These are phyloP conservation scores for Didymella glomerata DNA, from an alignment of 2,329 filamentous ascomycete genomes.

Conservation along the genomic window DNA sequence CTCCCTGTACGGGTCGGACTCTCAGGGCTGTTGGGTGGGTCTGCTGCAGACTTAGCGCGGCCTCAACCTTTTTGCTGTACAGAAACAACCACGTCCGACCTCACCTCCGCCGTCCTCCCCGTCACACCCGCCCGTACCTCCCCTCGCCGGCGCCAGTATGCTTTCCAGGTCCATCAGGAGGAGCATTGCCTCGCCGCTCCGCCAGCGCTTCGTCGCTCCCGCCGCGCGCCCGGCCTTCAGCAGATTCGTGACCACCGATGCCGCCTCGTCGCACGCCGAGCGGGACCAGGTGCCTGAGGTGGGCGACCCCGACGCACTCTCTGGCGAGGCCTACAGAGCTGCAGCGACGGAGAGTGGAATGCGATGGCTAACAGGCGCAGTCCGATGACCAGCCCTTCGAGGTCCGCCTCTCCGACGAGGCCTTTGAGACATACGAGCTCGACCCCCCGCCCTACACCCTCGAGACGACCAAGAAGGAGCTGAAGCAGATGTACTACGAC, in stretches of 20 bases:
- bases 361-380: constrained; percentile 58
- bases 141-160: constrained; percentile 42
- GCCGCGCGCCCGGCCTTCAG: constrained; percentile 46
- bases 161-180: constrained; percentile 53
- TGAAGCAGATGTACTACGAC: constrained; percentile 99
- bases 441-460: constrained; percentile 94
- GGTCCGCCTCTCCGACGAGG: constrained; percentile 94
- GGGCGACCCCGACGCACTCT: constrained; percentile 44
- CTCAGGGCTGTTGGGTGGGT: constrained; percentile 8
- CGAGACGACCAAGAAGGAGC: constrained; percentile 93
- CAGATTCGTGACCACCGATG: constrained; percentile 91
- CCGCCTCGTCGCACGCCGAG: constrained; percentile 88
- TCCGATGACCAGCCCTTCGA: constrained; percentile 94
- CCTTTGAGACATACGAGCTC: constrained; percentile 99
- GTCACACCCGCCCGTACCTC: constrained; percentile 29
- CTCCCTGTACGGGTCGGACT: not conserved
- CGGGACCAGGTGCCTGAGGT: constrained; percentile 75
- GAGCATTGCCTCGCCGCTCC: constrained; percentile 51
- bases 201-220: constrained; percentile 50
- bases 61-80: constrained; percentile 22
- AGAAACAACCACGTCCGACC: not conserved
- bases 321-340: not conserved
- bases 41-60: constrained; percentile 5
- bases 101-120: constrained; percentile 19
- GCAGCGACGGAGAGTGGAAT: constrained; percentile 4